Conservation (phyloP, 495 filamentous ascomycete genomes). For the Hyphodiscus hymeniophilus region DNA sequence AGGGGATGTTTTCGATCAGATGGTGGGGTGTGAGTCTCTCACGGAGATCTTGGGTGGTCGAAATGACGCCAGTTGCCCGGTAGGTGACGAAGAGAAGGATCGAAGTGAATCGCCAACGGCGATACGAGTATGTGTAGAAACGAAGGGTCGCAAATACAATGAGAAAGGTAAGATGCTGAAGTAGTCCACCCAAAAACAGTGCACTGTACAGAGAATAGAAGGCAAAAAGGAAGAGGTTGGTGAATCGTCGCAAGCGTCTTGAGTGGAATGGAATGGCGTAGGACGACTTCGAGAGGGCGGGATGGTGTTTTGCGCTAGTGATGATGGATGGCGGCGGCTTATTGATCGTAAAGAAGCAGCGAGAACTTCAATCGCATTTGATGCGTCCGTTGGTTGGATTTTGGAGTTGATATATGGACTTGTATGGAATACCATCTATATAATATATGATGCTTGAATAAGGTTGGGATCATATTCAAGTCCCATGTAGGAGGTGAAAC, state of each 20-base stretch:
- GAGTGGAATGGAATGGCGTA: background rate
- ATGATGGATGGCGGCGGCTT: background rate
- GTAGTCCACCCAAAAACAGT: slow-evolving; percentile 1
- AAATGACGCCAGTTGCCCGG: background rate
- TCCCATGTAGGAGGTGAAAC: background rate
- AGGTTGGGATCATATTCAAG: too few relatives aligned
- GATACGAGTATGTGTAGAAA: slow-evolving; percentile 1
- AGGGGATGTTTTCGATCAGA: background rate
- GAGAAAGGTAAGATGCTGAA: slow-evolving; percentile 2
- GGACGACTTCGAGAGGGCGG: background rate
- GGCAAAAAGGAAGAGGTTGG: slow-evolving; percentile 19
- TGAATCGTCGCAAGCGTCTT: slow-evolving; percentile 8
- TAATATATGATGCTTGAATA: too few relatives aligned
- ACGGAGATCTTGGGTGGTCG: too few relatives aligned
- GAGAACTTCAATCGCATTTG: too few relatives aligned
- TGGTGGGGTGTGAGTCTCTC: background rate
- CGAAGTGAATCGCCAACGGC: background rate
- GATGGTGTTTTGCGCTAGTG: background rate
- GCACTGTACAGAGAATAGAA: slow-evolving; percentile 10
- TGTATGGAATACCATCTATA: too few relatives aligned
- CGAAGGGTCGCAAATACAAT: slow-evolving; percentile 1
- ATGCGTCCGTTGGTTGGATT: too few relatives aligned
- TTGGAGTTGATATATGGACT: too few relatives aligned
- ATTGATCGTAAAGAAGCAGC: background rate
- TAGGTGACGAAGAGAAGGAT: background rate